Conservation (phyloP, 2,329 filamentous ascomycete species). For the Sphaerulina musiva region DNA sequence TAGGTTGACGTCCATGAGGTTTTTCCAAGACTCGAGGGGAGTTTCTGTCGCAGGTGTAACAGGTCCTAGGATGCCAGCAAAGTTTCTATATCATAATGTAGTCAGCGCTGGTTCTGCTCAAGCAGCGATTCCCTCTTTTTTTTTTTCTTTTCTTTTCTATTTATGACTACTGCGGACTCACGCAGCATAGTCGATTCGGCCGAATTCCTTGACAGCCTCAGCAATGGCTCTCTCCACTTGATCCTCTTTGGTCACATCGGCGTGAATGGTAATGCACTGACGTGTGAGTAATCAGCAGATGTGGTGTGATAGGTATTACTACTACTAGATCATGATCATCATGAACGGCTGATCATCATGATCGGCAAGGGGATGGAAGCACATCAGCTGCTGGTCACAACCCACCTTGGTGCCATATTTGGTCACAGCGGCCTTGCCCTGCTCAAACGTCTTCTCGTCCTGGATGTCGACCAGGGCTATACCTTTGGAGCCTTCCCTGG, state of each 20-base stretch:
- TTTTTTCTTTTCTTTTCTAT: not conserved
- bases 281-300: not conserved
- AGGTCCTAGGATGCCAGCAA: constrained; percentile 35
- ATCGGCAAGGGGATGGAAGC: no score
- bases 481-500: constrained; percentile 25
- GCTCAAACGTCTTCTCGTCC: constrained; percentile 21
- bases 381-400: no score
- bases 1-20: constrained; percentile 34
- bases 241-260: constrained; percentile 31
- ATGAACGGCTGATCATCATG: no score
- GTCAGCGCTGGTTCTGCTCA: not conserved
- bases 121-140: no score
- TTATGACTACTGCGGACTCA: constrained; percentile 1
- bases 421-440: constrained; percentile 23
- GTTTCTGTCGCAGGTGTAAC: constrained; percentile 26
- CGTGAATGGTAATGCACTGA: constrained; percentile 23
- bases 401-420: constrained; percentile 22
- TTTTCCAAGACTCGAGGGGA: constrained; percentile 33
- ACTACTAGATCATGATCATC: no score
- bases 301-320: not conserved
- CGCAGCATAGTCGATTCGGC: constrained; percentile 38
- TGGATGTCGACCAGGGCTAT: constrained; percentile 25
- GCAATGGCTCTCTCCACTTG: constrained; percentile 31
- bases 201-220: constrained; percentile 33
- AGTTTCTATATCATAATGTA: constrained; percentile 13